Base-by-base conservation (phyloP, 2,329 filamentous ascomycete genomes). In the Hirsutella rhossiliensis region DNA sequence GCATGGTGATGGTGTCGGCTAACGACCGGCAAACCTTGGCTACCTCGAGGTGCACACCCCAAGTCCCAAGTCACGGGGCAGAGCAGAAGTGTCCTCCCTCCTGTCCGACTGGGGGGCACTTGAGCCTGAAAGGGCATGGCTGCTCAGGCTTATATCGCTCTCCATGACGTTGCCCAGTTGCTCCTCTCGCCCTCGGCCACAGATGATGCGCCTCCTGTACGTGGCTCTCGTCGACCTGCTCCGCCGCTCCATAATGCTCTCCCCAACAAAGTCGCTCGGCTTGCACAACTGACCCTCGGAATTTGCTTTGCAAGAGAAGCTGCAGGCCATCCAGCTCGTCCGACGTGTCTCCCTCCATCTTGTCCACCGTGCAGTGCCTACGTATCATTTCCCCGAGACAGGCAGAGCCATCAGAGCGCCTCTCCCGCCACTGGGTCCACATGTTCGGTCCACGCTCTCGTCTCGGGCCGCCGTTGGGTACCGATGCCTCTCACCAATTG, bases 401-500 rank as follows among this genome's bases (percentile, higher is more conserved):
- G 8, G 32, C 17, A 18, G 15, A 17, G 34, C 8, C 34, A 37
- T n/a, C 37, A 20, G 6, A 18, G 37, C 19, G 2, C 9, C 29
- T 20, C n/a, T 8, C 15, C 7, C 39, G 17, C 28, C 28, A 20
- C 28, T 20, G n/a, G 28, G 13, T 42, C 30, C 30, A 28, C 18
- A 12, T 20, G 19, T 34, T 17, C 19, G 5, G n/a, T n/a, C 28
- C 41, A 8, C 28, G 18, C 17, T 34, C 39, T 41, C 18, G 43
- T 45, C 45, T 51, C 44, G 47, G 49, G 49, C 47, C 44, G 45
- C 50, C 46, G 58, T 64, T 63, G 62, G 62, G 62, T 61, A 65
- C 53, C 62, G 61, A 64, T 56, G 61, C 61, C 52, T 55, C 50
- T 49, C 55, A 52, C 61, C 56, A 58, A 57, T 65, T 58, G 55